A percentile compares a stretch with the other conserved stretches of the same genome.
These are phyloP conservation scores for Spiraea crenata DNA, from an alignment of 331 rosid species.

Conservation along the genomic window DNA sequence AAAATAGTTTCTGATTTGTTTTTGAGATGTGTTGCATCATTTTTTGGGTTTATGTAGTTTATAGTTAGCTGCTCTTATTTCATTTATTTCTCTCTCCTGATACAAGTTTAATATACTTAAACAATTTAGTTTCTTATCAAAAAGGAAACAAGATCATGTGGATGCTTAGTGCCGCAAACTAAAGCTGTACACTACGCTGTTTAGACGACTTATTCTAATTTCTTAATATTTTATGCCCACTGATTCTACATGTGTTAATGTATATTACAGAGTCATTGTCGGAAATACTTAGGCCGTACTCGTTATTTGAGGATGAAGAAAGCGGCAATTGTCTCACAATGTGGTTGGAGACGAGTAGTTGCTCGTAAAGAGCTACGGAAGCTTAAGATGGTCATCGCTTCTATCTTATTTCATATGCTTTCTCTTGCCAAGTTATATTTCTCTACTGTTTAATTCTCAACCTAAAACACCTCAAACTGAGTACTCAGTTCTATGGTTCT, in stretches of 20 bases:
- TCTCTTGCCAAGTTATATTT: neutral
- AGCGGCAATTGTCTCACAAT: conserved; percentile 51
- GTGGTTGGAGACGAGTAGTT: conserved; percentile 59
- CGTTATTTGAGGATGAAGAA: conserved; percentile 39
- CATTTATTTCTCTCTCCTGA: no score
- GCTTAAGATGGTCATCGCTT: conserved; percentile 60
- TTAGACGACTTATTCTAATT: neutral
- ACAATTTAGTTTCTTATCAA: neutral
- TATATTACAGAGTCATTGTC: conserved; percentile 53
- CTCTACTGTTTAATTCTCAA: conserved; percentile 7
- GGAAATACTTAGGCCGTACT: conserved; percentile 33
- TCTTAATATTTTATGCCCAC: conserved; percentile 7
- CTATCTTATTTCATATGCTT: neutral
- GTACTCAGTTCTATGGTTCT: neutral
- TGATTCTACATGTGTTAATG: conserved; percentile 12
- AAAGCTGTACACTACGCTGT: neutral
- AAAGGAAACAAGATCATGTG: neutral
- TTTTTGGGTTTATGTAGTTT: neutral
- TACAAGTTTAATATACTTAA: no score
- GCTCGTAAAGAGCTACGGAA: conserved; percentile 68
- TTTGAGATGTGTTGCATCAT: neutral
- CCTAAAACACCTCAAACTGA: conserved; percentile 2
- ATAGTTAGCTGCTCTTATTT: neutral
- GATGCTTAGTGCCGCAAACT: neutral
- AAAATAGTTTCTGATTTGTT: neutral